Conservation (phyloP, 1,139 yeast genomes). For the Sugiyamaella sp. region DNA sequence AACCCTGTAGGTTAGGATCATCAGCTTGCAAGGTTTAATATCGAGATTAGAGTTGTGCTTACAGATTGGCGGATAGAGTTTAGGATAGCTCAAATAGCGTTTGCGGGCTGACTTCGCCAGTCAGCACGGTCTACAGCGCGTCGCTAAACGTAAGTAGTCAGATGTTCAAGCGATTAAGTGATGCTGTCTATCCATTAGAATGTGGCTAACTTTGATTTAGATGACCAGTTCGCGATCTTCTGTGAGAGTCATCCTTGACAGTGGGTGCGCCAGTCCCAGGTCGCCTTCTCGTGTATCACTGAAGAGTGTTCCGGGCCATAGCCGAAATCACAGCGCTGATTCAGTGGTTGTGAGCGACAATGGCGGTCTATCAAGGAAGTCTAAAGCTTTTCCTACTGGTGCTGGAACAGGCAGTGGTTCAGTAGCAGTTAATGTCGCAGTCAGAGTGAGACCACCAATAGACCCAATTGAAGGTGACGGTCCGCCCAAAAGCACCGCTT, state of each 20-base stretch:
- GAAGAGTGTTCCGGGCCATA: not conserved
- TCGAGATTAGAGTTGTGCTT: not conserved
- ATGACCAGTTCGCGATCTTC: constrained; percentile 16
- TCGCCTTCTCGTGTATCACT: constrained; percentile 6
- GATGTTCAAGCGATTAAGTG: not conserved
- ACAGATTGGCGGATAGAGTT: not conserved
- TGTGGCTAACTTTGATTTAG: not conserved
- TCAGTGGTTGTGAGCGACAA: not conserved
- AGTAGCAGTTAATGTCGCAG: constrained; percentile 30
- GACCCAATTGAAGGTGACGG: not conserved
- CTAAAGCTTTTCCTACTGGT: not conserved
- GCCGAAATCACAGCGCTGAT: constrained; percentile 4
- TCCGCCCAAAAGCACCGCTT: not conserved
- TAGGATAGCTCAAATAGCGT: not conserved
- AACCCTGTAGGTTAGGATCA: not conserved
- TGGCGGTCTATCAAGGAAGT: not conserved
- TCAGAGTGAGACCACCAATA: constrained; percentile 26
- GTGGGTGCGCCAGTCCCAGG: constrained; percentile 1
- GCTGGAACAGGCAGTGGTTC: constrained; percentile 2
- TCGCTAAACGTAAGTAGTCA: not conserved
- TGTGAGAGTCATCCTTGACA: constrained; percentile 4
- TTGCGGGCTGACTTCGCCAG: not conserved
- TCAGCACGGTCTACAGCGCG: no score
- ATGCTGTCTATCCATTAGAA: not conserved
- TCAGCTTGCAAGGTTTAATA: not conserved